Conservation (phyloP, 805 yeast genomes). For the Lachancea sp. region DNA sequence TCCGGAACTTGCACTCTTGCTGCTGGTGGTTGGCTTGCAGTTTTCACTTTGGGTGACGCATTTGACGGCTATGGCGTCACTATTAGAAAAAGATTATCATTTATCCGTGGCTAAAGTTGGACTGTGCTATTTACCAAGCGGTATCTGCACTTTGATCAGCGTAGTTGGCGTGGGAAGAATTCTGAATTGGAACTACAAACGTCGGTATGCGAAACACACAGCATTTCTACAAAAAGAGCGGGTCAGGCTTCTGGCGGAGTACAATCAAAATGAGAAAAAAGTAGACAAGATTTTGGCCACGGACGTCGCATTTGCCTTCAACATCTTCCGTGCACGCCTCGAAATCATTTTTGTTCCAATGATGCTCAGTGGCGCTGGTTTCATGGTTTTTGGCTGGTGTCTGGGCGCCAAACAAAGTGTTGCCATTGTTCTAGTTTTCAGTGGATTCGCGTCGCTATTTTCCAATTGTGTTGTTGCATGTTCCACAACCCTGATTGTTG, state of each 20-base stretch:
- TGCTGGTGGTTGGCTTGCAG: constrained; percentile 55
- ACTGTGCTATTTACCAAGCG: constrained; percentile 66
- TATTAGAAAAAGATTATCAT: constrained; percentile 43
- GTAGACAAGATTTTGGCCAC: constrained; percentile 18
- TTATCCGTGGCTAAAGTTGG: constrained; percentile 57
- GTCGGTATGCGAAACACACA: constrained; percentile 17
- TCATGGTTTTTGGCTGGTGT: constrained; percentile 69
- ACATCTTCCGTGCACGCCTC: constrained; percentile 51
- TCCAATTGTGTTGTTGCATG: constrained; percentile 52
- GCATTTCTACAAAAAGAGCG: constrained; percentile 19
- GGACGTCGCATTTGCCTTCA: constrained; percentile 37
- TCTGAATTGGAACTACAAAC: constrained; percentile 41
- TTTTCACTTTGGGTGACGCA: constrained; percentile 67
- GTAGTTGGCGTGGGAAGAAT: constrained; percentile 52
- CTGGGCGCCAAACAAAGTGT: constrained; percentile 42
- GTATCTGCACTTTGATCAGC: constrained; percentile 58
- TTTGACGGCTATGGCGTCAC: constrained; percentile 57
- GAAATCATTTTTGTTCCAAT: constrained; percentile 42
- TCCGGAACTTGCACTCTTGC: constrained; percentile 41
- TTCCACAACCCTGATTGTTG: constrained; percentile 65
- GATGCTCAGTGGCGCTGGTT: constrained; percentile 33
- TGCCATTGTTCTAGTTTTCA: constrained; percentile 51
- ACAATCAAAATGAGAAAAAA: constrained; percentile 15
- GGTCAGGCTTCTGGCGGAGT: constrained; percentile 14
- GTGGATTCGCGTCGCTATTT: constrained; percentile 53